Evolutionary conservation across 345 rosid species (phyloP).

Genomic region (Linum usitatissimum): DNA sequence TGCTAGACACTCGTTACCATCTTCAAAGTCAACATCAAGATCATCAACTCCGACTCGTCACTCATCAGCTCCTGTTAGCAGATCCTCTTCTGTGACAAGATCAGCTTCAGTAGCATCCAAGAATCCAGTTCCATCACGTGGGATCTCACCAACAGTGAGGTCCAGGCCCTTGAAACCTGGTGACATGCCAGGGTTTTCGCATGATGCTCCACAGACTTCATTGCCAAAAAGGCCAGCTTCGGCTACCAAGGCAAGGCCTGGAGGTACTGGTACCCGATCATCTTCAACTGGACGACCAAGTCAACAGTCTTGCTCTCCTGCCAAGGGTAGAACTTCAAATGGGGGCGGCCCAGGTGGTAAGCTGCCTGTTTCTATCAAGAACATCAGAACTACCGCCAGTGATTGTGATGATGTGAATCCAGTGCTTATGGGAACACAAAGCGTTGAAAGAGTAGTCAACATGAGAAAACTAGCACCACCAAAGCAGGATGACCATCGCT

Average conservation of each 20-base stretch:
- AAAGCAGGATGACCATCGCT: slow-evolving; percentile 27
- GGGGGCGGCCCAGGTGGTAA: not conserved
- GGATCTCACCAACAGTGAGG: slow-evolving; percentile 17
- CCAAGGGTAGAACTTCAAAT: slow-evolving; percentile 11
- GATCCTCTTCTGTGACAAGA: slow-evolving; percentile 44
- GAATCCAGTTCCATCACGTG: slow-evolving; percentile 17
- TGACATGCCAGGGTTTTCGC: slow-evolving; percentile 22
- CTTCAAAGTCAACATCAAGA: slow-evolving; percentile 27
- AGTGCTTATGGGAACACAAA: slow-evolving; percentile 19
- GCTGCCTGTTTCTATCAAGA: slow-evolving; percentile 7
- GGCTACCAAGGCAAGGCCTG: slow-evolving; percentile 17
- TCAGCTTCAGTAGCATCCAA: slow-evolving; percentile 14
- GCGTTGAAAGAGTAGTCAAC: slow-evolving; percentile 26
- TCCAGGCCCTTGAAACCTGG: slow-evolving; percentile 20
- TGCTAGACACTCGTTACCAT: slow-evolving; percentile 28
- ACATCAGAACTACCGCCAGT: slow-evolving; percentile 1
- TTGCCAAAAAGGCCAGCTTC: slow-evolving; percentile 24
- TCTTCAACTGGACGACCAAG: slow-evolving; percentile 29
- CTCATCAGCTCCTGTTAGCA: too few relatives aligned
- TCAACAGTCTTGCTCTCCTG: slow-evolving; percentile 23
- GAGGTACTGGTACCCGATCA: slow-evolving; percentile 16
- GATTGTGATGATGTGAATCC: slow-evolving; percentile 19
- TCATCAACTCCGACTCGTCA: slow-evolving; percentile 14
- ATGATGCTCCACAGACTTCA: slow-evolving; percentile 23
- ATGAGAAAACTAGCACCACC: slow-evolving; percentile 25